Evolutionary conservation across 495 filamentous ascomycete genomes (phyloP).

Genomic region (Penicillium odoratum): DNA sequence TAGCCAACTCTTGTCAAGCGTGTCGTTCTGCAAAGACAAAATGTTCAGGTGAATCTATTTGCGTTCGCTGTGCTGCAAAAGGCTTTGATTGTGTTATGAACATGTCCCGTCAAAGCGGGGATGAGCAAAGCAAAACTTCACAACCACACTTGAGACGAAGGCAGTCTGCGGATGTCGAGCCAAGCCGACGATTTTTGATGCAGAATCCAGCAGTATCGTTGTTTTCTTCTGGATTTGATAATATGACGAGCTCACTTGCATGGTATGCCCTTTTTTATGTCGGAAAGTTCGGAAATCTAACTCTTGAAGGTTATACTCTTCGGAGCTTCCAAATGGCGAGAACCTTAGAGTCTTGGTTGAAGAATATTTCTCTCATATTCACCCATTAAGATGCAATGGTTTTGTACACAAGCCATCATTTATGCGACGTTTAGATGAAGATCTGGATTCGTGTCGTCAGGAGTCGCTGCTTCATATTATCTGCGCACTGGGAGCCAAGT

Average conservation of each 20-base stretch:
- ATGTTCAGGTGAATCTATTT: conserved; percentile 24
- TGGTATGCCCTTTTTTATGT: neutral
- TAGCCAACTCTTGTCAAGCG: conserved; percentile 23
- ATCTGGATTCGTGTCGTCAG: conserved; percentile 6
- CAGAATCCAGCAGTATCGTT: neutral
- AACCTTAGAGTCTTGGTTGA: conserved; percentile 26
- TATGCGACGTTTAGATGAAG: conserved; percentile 31
- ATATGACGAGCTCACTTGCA: neutral
- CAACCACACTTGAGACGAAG: neutral
- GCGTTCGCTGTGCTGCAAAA: conserved; percentile 20
- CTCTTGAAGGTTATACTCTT: conserved; percentile 15
- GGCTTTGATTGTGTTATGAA: conserved; percentile 20
- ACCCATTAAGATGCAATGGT: conserved; percentile 36
- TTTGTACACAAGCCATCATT: conserved; percentile 40
- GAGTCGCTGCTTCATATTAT: conserved; percentile 33
- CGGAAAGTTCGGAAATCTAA: neutral
- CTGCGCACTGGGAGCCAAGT: conserved; percentile 40
- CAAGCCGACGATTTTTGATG: neutral
- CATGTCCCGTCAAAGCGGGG: neutral
- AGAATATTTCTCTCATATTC: conserved; percentile 37
- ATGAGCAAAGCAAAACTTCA: neutral
- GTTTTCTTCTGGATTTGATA: neutral
- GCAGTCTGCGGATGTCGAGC: neutral
- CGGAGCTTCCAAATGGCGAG: conserved; percentile 16
- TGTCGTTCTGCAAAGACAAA: conserved; percentile 29